Evolutionary conservation across 2,329 filamentous ascomycete genomes (phyloP).

Genomic region (Colletotrichum aenigma): DNA sequence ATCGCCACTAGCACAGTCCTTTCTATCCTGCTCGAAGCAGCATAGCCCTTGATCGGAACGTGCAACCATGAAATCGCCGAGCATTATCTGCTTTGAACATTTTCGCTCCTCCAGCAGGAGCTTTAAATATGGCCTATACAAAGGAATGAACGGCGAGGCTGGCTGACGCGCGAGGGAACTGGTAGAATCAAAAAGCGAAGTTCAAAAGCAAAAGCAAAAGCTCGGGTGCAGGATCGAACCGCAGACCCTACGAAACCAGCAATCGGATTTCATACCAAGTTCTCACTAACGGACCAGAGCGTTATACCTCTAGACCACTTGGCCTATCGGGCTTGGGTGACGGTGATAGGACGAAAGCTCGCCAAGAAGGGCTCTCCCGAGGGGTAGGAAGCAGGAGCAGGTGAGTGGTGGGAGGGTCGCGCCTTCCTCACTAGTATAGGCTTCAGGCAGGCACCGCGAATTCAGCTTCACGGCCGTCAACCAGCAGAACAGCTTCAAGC

Average conservation of each 20-base stretch:
- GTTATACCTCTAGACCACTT: not conserved
- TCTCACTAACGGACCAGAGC: not conserved
- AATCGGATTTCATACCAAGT: not conserved
- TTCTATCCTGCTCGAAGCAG: too few species aligned
- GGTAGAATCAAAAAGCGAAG: not conserved
- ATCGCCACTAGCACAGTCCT: rapidly evolving
- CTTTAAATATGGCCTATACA: not conserved
- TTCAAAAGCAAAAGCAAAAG: not conserved
- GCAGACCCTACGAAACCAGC: not conserved
- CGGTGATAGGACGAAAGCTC: not conserved
- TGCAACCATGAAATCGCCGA: too few species aligned
- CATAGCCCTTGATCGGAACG: too few species aligned
- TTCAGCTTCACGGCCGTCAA: not conserved
- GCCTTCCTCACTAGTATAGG: not conserved
- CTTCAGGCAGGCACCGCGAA: not conserved
- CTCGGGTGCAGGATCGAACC: not conserved
- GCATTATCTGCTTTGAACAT: too few species aligned
- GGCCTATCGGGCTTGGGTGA: not conserved
- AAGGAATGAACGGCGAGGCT: not conserved
- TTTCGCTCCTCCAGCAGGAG: not conserved
- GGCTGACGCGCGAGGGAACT: not conserved
- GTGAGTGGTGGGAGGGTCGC: not conserved
- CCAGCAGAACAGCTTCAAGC: not conserved
- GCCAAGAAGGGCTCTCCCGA: not conserved
- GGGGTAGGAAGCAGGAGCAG: not conserved